Base-by-base conservation (phyloP, 2,329 filamentous ascomycete genomes). In the Zymoseptoria pseudotritici region DNA sequence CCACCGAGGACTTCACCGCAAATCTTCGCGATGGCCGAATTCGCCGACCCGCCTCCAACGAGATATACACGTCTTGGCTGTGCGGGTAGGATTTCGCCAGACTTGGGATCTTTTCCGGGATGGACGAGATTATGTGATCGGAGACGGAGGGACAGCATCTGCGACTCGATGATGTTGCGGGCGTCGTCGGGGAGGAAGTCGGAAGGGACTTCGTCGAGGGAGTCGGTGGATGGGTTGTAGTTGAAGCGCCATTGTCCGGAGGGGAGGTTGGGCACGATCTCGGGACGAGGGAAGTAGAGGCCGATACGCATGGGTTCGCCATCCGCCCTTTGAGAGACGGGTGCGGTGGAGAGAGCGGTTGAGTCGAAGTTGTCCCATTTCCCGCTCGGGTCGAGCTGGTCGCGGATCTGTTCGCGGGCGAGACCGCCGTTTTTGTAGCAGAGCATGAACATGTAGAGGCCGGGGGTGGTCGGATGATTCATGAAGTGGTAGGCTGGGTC, bases 391-490 rank as follows among this genome's bases (percentile, higher is more conserved):
- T 77, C 74, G 56, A 97, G 84, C 0, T 84, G 81, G 71, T 99
- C 91, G 58, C 94, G 88, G 63, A 97, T 85, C 69, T 89, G 86
- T 73, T 99, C 94, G 52, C 94, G 88, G 1, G 94, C 93, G 1
- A 97, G 85, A 2, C 91, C 91, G 67, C 94, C 94, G 76, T 99
- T 99, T 78, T 97, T 97, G 81, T 97, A 99, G 82, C 94, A 99
- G 42, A 99, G 85, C 94, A 99, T 99, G 77, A 99, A 97, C 94
- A 99, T 97, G 82, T 96, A 97, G 61, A 97, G 83, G 1, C 89
- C 91, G 0, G 86, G 79, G 0, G 91, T 96, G 52, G 91, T 94
- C 1, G 94, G 94, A 75, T 97, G 92, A 79, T 97, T 96, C 84
- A 97, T 95, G 81, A 97, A 96, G 79, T 99, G 94, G 71, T 96